A percentile compares a stretch with the other conserved stretches of the same genome.
Conservation (phyloP, 441 rosid species). For the Corymbia citriodora region DNA sequence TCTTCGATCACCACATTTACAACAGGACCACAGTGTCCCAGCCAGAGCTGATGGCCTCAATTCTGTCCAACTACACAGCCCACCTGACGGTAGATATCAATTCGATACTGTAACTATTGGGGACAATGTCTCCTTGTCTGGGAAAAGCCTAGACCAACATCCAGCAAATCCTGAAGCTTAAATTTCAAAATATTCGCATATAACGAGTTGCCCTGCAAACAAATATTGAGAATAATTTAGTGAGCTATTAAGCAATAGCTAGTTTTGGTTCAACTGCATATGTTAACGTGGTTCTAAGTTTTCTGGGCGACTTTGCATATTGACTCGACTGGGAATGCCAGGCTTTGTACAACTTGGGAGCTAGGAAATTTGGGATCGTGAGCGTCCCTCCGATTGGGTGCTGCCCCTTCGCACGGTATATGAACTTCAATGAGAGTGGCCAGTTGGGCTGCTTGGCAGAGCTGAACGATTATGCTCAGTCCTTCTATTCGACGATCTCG, state of each 20-base stretch:
- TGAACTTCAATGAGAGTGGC: neutral
- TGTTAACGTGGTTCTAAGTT: neutral
- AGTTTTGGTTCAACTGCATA: neutral
- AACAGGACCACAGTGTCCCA: neutral
- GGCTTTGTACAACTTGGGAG: slow-evolving; percentile 2
- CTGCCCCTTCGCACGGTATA: neutral
- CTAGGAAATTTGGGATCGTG: slow-evolving; percentile 1
- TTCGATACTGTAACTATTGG: neutral
- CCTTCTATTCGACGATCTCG: neutral
- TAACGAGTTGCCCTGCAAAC: neutral
- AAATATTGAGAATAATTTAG: neutral
- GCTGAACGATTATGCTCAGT: neutral
- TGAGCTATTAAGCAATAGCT: neutral
- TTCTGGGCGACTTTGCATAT: neutral
- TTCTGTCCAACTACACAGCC: neutral
- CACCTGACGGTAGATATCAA: neutral
- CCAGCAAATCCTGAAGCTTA: neutral
- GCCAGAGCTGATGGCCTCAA: neutral
- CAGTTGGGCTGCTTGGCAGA: neutral
- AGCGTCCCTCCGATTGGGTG: slow-evolving; percentile 1
- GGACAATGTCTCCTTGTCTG: neutral
- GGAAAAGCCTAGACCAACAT: neutral
- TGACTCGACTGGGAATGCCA: neutral
- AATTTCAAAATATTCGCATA: neutral
- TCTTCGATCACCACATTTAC: neutral